These are phyloP conservation scores for Penicillium sp. DNA, from an alignment of 2,329 filamentous ascomycete genomes.

Conservation along the genomic window DNA sequence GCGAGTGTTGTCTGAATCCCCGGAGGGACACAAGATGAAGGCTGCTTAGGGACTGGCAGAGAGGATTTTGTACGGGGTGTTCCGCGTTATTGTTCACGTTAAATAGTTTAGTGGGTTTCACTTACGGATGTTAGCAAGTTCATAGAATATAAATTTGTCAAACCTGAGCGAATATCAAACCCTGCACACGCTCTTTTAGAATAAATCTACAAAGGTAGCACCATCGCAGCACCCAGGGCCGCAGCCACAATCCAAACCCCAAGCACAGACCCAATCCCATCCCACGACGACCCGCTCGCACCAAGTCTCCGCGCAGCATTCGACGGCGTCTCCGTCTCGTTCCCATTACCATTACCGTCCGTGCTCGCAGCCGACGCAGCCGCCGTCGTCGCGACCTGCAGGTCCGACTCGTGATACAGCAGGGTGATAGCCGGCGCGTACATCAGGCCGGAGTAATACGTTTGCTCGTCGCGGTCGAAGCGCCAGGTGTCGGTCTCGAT, in stretches of 20 bases:
- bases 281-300: neutral
- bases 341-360: neutral
- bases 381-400: neutral
- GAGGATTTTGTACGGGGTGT: no score
- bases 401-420: conserved; percentile 4
- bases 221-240: neutral
- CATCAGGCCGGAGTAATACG: neutral
- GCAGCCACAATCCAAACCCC: neutral
- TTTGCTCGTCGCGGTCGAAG: neutral
- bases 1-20: neutral
- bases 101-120: no score
- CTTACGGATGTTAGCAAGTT: no score
- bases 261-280: neutral
- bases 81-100: no score
- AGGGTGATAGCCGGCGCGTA: conserved; percentile 1
- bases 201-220: conserved; percentile 1
- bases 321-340: neutral
- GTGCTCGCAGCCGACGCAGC: neutral
- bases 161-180: no score
- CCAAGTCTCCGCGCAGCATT: neutral
- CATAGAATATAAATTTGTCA: no score
- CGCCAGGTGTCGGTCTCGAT: neutral
- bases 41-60: neutral
- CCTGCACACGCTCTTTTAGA: no score
- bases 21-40: neutral